These are phyloP conservation scores for Leccinum arenicola DNA, from an alignment of 768 basidiomycete species.

Conservation along the genomic window DNA sequence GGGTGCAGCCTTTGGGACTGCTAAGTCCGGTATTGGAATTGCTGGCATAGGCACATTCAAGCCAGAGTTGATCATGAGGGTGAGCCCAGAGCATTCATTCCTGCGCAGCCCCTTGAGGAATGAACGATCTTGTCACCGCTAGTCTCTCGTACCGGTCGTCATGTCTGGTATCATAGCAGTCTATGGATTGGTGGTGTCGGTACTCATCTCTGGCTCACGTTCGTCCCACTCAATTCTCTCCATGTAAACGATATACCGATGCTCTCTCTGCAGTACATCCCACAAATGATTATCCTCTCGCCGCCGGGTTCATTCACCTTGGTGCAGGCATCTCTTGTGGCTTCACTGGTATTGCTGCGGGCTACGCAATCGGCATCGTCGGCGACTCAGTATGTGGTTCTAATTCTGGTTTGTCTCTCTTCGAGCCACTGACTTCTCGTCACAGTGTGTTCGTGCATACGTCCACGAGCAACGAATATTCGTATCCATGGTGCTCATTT, in stretches of 20 bases:
- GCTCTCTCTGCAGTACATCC: slow-evolving; percentile 49
- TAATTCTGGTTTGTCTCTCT: not conserved
- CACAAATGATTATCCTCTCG: slow-evolving; percentile 70
- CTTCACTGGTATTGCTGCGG: slow-evolving; percentile 86
- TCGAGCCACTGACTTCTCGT: slow-evolving; percentile 4
- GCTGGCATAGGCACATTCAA: slow-evolving; percentile 90
- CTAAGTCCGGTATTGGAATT: slow-evolving; percentile 96
- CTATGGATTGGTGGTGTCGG: slow-evolving; percentile 94
- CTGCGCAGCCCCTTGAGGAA: not conserved
- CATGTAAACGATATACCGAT: slow-evolving; percentile 9
- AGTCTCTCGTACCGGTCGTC: slow-evolving; percentile 96
- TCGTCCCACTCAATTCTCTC: slow-evolving; percentile 24
- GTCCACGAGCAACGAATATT: slow-evolving; percentile 89
- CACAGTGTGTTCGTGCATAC: slow-evolving; percentile 88
- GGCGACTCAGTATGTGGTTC: slow-evolving; percentile 78
- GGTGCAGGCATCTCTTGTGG: slow-evolving; percentile 92
- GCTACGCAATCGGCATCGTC: slow-evolving; percentile 91
- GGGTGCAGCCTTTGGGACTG: slow-evolving; percentile 94
- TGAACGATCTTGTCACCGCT: not conserved
- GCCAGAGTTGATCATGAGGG: slow-evolving; percentile 99
- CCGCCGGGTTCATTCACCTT: slow-evolving; percentile 88
- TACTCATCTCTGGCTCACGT: slow-evolving; percentile 78
- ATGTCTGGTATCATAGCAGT: slow-evolving; percentile 99
- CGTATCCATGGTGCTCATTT: slow-evolving; percentile 94
- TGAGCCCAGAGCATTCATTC: slow-evolving; percentile 24